Conservation (phyloP, 1,284 basidiomycete species). For the Coniophora puteana region DNA sequence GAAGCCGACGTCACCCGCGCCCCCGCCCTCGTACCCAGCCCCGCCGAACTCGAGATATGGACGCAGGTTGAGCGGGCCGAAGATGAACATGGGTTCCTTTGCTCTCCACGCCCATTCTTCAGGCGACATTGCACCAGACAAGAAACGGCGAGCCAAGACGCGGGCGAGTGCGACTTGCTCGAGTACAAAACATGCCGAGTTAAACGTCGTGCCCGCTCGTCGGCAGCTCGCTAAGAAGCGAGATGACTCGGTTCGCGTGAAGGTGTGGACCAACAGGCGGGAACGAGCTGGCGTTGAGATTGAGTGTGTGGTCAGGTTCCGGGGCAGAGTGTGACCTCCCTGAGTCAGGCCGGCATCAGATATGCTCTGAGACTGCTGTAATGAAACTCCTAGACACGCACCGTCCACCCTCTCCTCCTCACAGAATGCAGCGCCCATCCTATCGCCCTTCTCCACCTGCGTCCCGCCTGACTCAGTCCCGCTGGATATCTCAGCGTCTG, state of each 20-base stretch:
- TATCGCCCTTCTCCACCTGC: conserved; percentile 47
- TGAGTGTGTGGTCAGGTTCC: conserved; percentile 34
- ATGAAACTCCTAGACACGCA: conserved; percentile 13
- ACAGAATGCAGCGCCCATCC: conserved; percentile 35
- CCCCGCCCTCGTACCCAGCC: conserved; percentile 43
- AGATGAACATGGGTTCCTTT: conserved; percentile 46
- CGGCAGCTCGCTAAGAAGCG: conserved; percentile 36
- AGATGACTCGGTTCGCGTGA: conserved; percentile 25
- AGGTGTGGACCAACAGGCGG: conserved; percentile 17
- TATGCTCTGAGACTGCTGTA: too few species aligned
- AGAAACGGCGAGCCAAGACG: conserved; percentile 43
- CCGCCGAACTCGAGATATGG: conserved; percentile 41
- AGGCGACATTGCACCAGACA: conserved; percentile 41
- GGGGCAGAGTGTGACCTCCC: conserved; percentile 57
- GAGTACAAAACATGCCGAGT: conserved; percentile 45
- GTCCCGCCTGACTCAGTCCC: conserved; percentile 30
- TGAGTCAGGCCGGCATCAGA: too few species aligned
- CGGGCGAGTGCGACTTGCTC: conserved; percentile 54
- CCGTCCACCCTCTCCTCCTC: conserved; percentile 31
- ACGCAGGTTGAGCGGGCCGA: conserved; percentile 49
- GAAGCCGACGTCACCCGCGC: conserved; percentile 38
- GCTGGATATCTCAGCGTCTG: conserved; percentile 31
- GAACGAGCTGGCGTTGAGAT: conserved; percentile 34
- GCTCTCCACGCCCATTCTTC: conserved; percentile 53
- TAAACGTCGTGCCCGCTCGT: conserved; percentile 42